Conservation (phyloP, 306 rosid genomes). For the Prinsepia uniflora region DNA sequence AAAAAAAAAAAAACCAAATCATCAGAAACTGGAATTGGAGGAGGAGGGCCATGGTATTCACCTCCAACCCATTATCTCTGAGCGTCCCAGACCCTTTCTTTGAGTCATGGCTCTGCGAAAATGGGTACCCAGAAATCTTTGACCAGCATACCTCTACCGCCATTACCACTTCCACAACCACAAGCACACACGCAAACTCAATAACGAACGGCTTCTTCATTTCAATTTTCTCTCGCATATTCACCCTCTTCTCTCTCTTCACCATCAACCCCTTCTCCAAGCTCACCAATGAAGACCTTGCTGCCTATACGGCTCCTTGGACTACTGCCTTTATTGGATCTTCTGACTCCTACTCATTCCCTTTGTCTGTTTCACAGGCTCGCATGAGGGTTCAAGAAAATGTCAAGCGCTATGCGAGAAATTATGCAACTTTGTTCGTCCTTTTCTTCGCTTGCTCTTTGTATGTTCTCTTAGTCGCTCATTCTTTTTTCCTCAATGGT, state of each 20-base stretch:
- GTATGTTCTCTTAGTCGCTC: constrained; percentile 36
- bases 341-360: constrained; percentile 65
- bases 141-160: constrained; percentile 59
- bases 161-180: constrained; percentile 3
- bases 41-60: constrained; percentile 49
- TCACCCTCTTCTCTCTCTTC: constrained; percentile 65
- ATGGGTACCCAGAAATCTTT: constrained; percentile 83
- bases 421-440: constrained; percentile 69
- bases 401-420: constrained; percentile 84
- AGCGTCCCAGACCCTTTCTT: constrained; percentile 90
- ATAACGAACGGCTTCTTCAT: constrained; percentile 38
- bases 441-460: constrained; percentile 66
- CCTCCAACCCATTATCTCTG: constrained; percentile 82
- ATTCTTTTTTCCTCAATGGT: constrained; percentile 14
- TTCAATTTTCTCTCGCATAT: constrained; percentile 48
- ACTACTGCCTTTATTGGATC: constrained; percentile 56
- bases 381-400: constrained; percentile 82
- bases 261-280: constrained; percentile 76
- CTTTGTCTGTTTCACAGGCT: constrained; percentile 73
- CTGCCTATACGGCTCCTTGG: constrained; percentile 76
- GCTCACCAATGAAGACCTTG: constrained; percentile 68
- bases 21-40: neutral
- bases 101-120: constrained; percentile 93
- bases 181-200: constrained; percentile 21
- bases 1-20: neutral